Evolutionary conservation across 2,329 filamentous ascomycete genomes (phyloP).

Genomic region (Aureobasidium leucospermi): DNA sequence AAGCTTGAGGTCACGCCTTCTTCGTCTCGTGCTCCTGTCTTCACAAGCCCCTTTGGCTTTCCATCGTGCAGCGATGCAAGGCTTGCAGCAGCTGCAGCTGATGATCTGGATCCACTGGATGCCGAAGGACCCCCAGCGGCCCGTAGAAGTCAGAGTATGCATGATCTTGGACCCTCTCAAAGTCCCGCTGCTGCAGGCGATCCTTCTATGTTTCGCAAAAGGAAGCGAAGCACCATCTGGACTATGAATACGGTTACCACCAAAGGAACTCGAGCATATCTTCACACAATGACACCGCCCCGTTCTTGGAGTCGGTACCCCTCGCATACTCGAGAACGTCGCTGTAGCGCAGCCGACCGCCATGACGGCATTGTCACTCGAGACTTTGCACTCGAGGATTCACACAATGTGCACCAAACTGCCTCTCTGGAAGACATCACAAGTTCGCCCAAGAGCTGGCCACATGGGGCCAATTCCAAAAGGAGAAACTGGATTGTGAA

Average conservation of each 20-base stretch:
- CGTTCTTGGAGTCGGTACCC: conserved; percentile 40
- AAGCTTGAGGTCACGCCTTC: conserved; percentile 14
- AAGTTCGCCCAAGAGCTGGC: background rate
- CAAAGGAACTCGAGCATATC: background rate
- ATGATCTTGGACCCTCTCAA: background rate
- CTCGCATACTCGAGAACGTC: conserved; percentile 36
- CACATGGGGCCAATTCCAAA: conserved; percentile 1
- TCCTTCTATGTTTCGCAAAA: background rate
- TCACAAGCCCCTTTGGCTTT: conserved; percentile 17
- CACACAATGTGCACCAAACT: background rate
- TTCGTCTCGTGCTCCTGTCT: conserved; percentile 14
- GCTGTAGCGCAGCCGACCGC: conserved; percentile 33
- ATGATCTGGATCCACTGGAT: conserved; percentile 18
- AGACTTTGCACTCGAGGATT: conserved; percentile 29
- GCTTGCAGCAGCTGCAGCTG: background rate
- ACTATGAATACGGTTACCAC: background rate
- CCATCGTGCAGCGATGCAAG: conserved; percentile 1
- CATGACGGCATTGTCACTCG: conserved; percentile 33
- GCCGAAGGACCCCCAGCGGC: background rate
- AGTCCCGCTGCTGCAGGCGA: background rate
- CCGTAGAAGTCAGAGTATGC: conserved; percentile 12
- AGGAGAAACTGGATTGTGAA: conserved; percentile 8
- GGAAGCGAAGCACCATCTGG: conserved; percentile 3
- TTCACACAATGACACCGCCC: conserved; percentile 20
- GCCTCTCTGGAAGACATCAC: background rate